These are phyloP conservation scores for Aspergillus ochraceus DNA, from an alignment of 2,329 filamentous ascomycete species.

Conservation along the genomic window DNA sequence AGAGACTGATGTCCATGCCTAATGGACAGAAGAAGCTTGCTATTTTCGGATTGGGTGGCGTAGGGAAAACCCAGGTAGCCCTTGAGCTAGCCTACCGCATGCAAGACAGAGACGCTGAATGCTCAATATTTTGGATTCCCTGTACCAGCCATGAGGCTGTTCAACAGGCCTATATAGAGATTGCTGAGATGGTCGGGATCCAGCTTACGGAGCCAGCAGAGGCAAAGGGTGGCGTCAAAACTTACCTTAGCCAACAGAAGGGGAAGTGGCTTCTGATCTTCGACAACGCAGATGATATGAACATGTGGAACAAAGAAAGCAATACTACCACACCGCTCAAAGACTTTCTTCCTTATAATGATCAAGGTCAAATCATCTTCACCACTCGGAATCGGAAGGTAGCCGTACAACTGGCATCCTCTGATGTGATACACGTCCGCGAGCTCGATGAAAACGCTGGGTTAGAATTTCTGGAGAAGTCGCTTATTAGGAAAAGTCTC, in stretches of 20 bases:
- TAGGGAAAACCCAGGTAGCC: constrained; percentile 30
- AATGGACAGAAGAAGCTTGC: constrained; percentile 15
- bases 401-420: constrained; percentile 6
- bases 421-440: constrained; percentile 10
- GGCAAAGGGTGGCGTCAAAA: constrained; percentile 7
- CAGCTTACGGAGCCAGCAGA: constrained; percentile 4
- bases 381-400: constrained; percentile 20
- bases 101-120: constrained; percentile 16
- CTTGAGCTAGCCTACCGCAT: constrained; percentile 26
- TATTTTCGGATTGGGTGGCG: constrained; percentile 25
- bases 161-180: constrained; percentile 21
- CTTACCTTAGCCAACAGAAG: constrained; percentile 13
- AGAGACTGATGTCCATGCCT: constrained; percentile 1
- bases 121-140: constrained; percentile 29
- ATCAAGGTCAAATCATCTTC: constrained; percentile 20
- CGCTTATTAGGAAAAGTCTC: constrained; percentile 2
- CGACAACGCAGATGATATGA: constrained; percentile 27
- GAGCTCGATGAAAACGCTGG: constrained; percentile 4
- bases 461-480: constrained; percentile 3
- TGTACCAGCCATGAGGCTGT: constrained; percentile 20
- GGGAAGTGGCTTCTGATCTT: constrained; percentile 25
- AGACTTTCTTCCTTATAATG: constrained; percentile 14
- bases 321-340: constrained; percentile 3
- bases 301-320: constrained; percentile 14
- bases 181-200: constrained; percentile 15